Conservation (phyloP, 2,329 filamentous ascomycete species). For the Hymenoscyphus infarciens region DNA sequence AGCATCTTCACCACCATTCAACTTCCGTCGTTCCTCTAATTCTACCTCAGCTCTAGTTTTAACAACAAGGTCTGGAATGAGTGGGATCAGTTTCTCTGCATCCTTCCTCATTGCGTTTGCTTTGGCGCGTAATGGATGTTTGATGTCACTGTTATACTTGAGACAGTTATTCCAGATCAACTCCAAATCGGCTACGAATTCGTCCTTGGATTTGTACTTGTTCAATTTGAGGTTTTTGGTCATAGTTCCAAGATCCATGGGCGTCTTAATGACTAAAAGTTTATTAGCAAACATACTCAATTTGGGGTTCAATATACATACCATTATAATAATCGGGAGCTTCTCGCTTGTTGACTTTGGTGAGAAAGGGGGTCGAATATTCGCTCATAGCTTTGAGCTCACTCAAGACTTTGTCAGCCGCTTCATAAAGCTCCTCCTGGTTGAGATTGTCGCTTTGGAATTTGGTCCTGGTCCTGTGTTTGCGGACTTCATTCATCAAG, state of each 20-base stretch:
- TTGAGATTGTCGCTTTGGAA: slow-evolving; percentile 98
- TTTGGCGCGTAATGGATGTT: slow-evolving; percentile 84
- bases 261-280: slow-evolving; percentile 80
- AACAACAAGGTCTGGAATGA: slow-evolving; percentile 91
- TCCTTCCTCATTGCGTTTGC: slow-evolving; percentile 96
- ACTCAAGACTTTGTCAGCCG: slow-evolving; percentile 91
- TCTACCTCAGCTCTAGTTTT: slow-evolving; percentile 92
- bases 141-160: slow-evolving; percentile 88
- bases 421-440: slow-evolving; percentile 96
- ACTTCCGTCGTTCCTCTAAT: slow-evolving; percentile 77
- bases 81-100: slow-evolving; percentile 89
- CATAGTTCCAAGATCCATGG: slow-evolving; percentile 97
- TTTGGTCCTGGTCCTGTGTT: slow-evolving; percentile 79
- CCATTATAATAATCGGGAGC: slow-evolving; percentile 92
- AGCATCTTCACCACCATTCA: slow-evolving; percentile 80
- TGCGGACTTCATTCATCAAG: slow-evolving; percentile 94
- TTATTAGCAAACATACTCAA: slow-evolving; percentile 17
- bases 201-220: slow-evolving; percentile 82
- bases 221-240: slow-evolving; percentile 91
- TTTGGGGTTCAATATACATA: slow-evolving; percentile 44
- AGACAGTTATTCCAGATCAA: slow-evolving; percentile 97
- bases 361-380: slow-evolving; percentile 93
- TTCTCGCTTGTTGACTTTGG: slow-evolving; percentile 93
- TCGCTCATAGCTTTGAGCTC: slow-evolving; percentile 97
- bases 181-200: slow-evolving; percentile 91